Conservation (phyloP, 2,329 filamentous ascomycete genomes). For the Epichloe hybrida region DNA sequence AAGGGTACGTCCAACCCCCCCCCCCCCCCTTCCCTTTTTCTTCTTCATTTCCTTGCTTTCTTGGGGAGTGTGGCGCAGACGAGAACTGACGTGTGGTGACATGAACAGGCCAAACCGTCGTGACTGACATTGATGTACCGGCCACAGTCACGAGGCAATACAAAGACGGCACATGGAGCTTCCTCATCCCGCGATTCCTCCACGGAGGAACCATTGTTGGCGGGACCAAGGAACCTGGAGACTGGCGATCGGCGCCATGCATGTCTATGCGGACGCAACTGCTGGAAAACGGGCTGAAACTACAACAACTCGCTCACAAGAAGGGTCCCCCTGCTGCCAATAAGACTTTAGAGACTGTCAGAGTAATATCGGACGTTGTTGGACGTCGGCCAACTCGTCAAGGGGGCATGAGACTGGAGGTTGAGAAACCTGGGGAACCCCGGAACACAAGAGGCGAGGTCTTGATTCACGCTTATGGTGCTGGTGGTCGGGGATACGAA, state of each 20-base stretch:
- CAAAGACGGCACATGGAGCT: slow-evolving; percentile 47
- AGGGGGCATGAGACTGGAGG: slow-evolving; percentile 38
- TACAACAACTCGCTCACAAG: slow-evolving; percentile 15
- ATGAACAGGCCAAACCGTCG: slow-evolving; percentile 18
- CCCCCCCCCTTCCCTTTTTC: too few species aligned
- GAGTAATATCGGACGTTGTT: slow-evolving; percentile 28
- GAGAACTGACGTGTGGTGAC: slow-evolving; percentile 1
- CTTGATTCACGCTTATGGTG: slow-evolving; percentile 42
- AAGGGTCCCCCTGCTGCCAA: slow-evolving; percentile 5
- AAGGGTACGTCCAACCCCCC: slow-evolving; percentile 10
- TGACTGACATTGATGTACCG: slow-evolving; percentile 24
- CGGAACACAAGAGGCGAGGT: not conserved
- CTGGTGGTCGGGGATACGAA: slow-evolving; percentile 45
- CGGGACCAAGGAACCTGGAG: slow-evolving; percentile 46
- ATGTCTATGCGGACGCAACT: slow-evolving; percentile 31
- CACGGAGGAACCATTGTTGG: slow-evolving; percentile 51
- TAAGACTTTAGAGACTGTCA: slow-evolving; percentile 11
- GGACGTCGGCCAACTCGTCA: slow-evolving; percentile 30
- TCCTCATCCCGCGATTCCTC: slow-evolving; percentile 46
- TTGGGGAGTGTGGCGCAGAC: too few species aligned
- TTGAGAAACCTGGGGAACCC: slow-evolving; percentile 20
- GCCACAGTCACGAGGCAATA: slow-evolving; percentile 45
- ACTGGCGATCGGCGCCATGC: slow-evolving; percentile 29
- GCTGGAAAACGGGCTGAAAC: slow-evolving; percentile 22
- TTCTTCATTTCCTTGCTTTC: too few species aligned